These are phyloP conservation scores for Neurospora sp. DNA, from an alignment of 495 filamentous ascomycete genomes.

Conservation along the genomic window DNA sequence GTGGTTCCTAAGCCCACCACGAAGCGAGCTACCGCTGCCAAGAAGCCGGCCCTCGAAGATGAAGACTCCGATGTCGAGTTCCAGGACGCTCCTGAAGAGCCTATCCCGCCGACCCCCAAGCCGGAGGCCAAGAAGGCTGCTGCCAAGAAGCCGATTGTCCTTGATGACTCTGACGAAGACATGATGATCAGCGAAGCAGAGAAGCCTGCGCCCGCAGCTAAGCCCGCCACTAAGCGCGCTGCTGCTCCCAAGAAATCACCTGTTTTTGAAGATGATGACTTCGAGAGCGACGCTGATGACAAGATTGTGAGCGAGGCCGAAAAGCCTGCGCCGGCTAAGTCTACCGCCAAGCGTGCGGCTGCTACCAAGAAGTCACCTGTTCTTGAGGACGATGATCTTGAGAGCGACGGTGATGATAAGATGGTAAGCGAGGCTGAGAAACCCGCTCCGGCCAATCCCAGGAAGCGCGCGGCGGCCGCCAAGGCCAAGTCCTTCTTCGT, in stretches of 20 bases:
- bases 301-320: slow-evolving; percentile 14
- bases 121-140: slow-evolving; percentile 2
- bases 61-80: slow-evolving; percentile 5
- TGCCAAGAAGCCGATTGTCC: slow-evolving; percentile 4
- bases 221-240: slow-evolving; percentile 24
- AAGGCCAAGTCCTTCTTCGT: slow-evolving; percentile 14
- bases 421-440: background rate
- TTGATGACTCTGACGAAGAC: background rate
- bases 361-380: background rate
- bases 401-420: background rate
- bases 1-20: background rate
- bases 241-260: slow-evolving; percentile 37
- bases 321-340: background rate
- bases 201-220: background rate
- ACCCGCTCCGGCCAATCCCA: background rate
- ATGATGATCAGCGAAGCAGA: background rate
- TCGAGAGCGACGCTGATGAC: slow-evolving; percentile 32
- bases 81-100: background rate
- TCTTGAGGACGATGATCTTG: background rate
- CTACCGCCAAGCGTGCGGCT: background rate
- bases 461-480: slow-evolving; percentile 5
- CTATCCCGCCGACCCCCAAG: background rate
- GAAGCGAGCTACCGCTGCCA: slow-evolving; percentile 6
- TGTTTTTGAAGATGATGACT: slow-evolving; percentile 28
- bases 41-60: background rate